Percentiles rank a stretch among this genome's conserved stretches.
Evolutionary conservation across 2,329 filamentous ascomycete genomes (phyloP).

Genomic region (Knoxdaviesia capensis): DNA sequence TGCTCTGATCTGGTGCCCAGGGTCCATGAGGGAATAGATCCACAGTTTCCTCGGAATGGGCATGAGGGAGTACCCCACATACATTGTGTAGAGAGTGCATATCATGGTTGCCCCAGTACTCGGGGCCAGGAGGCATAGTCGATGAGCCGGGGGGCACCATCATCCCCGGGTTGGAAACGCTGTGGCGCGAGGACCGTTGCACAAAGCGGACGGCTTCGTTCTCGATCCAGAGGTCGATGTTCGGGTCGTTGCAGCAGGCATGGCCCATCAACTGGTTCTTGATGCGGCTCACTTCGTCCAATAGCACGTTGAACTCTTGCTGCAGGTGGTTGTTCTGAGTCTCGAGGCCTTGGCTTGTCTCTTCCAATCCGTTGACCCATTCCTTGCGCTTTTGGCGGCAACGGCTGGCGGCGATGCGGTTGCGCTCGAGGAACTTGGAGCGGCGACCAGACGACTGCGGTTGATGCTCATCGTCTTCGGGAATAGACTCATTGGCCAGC

Average conservation of each 20-base stretch:
- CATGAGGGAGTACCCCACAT: no score
- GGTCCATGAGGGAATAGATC: no score
- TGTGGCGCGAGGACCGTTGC: conserved; percentile 5
- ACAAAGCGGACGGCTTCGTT: conserved; percentile 30
- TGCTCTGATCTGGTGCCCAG: no score
- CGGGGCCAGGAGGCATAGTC: no score
- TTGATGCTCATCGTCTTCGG: conserved; percentile 11
- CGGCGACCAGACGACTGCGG: neutral
- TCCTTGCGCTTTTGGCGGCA: conserved; percentile 48
- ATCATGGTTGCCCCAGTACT: no score
- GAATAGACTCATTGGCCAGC: conserved; percentile 13
- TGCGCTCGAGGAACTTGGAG: conserved; percentile 43
- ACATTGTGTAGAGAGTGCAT: no score
- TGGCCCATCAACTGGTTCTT: conserved; percentile 32
- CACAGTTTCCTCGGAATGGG: no score
- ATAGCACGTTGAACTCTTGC: conserved; percentile 19
- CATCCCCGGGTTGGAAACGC: neutral
- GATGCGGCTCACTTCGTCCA: conserved; percentile 23
- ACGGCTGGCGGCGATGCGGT: conserved; percentile 53
- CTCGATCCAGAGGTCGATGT: conserved; percentile 32
- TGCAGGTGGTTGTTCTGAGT: conserved; percentile 20
- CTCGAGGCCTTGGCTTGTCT: conserved; percentile 22
- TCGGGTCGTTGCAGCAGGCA: conserved; percentile 27
- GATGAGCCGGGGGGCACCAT: neutral
- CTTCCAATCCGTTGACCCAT: conserved; percentile 28